Evolutionary conservation across 2,329 filamentous ascomycete genomes (phyloP), one percentile per base, ranked within the genome.

Genomic region (Exophiala spinifera): DNA sequence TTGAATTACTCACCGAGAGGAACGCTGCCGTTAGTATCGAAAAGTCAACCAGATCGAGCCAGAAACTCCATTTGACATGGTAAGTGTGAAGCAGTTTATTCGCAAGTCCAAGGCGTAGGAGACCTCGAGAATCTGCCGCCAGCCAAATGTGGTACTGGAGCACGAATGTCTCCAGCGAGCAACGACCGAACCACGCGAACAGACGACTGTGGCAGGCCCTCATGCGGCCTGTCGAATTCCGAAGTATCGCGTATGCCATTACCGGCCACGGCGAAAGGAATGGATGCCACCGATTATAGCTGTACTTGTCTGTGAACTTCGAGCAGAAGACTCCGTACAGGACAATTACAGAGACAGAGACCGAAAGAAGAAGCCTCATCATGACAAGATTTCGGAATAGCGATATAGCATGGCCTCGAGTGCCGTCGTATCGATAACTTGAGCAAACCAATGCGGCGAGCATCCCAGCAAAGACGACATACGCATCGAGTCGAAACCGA

Each of bases 111-210:
- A 62, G 63, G 58, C 49, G 72, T 6, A 86, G 72, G 3, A 80
- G 61, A 0, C 78, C 80, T 28, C 74, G 77, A 1, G 79, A 78
- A 61, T 86, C 81, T 2, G 76, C 80, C 1, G 80, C 81, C 7
- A 86, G 75, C 76, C 80, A 83, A 49, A 84, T 73, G 64, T 87
- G 84, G 64, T 79, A 79, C 60, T 85, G 81, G 34, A 86, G 69
- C 4, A 83, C 72, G 59, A 81, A 84, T 0, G 80, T 78, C 66
- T 86, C 83, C 1, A 84, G 74, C 0, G 81, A 81, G 54, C 76
- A 78, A 4, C 72, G 71, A 1, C 84, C 83, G 2, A 86, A 66
- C 70, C 75, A 80, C 0, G 79, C 76, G 23, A 82, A 81, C 1
- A 75, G 58, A 1, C 59, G 62, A 13, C 78, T 76, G 61, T 79